Evolutionary conservation across 2,329 filamentous ascomycete species (phyloP).

Genomic region (Escovopsis sp.): DNA sequence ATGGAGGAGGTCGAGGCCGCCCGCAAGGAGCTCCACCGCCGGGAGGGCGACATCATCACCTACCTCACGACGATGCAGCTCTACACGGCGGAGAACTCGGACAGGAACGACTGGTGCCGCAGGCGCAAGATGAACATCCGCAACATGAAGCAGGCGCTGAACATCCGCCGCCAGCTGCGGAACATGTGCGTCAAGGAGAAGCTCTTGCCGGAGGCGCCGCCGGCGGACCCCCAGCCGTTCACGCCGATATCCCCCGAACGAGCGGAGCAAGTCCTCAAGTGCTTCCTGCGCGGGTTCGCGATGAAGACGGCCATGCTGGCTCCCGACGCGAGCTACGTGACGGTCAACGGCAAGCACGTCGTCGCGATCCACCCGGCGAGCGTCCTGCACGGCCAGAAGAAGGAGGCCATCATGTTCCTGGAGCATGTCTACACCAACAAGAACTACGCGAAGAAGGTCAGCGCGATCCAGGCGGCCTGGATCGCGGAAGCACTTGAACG

Average conservation of each 20-base stretch:
- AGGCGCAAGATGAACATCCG: conserved; percentile 40
- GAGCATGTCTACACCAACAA: conserved; percentile 53
- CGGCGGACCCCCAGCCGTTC: conserved; percentile 41
- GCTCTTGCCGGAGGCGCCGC: conserved; percentile 30
- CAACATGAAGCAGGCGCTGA: conserved; percentile 48
- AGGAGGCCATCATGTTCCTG: conserved; percentile 53
- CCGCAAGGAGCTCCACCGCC: conserved; percentile 42
- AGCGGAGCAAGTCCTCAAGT: conserved; percentile 40
- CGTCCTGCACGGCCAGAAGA: conserved; percentile 46
- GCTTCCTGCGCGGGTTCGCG: conserved; percentile 48
- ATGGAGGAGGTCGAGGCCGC: conserved; percentile 36
- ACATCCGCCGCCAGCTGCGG: conserved; percentile 47
- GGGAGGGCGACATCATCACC: conserved; percentile 51
- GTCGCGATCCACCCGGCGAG: conserved; percentile 50
- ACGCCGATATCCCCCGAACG: conserved; percentile 37
- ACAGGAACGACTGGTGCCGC: conserved; percentile 44
- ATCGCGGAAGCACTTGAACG: conserved; percentile 34
- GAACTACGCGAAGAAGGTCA: conserved; percentile 53
- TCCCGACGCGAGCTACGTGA: conserved; percentile 46
- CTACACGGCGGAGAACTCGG: conserved; percentile 40
- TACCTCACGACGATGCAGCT: conserved; percentile 49
- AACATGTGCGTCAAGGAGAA: conserved; percentile 38
- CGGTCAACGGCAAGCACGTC: conserved; percentile 42
- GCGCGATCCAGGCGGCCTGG: conserved; percentile 45
- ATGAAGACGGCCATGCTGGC: conserved; percentile 45